Conservation (phyloP, 768 basidiomycete genomes). For the Neoboletus brunneissimus region DNA sequence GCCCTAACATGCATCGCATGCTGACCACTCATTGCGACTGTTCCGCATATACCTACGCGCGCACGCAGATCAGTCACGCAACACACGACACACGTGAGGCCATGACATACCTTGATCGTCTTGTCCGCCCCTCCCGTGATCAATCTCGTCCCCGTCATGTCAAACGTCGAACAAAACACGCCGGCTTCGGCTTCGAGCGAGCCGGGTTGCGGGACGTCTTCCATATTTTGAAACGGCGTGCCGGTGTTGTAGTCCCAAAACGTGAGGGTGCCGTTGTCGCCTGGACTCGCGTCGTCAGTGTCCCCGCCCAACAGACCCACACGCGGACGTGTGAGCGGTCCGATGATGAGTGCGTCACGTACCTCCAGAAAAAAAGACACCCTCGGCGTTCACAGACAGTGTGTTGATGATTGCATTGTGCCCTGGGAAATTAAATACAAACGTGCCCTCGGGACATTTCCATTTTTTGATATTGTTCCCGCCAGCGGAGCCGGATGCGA, state of each 20-base stretch:
- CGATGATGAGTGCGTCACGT: not conserved
- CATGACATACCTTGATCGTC: slow-evolving; percentile 81
- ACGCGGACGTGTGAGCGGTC: not conserved
- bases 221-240: slow-evolving; percentile 89
- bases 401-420: slow-evolving; percentile 99
- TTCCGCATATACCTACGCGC: slow-evolving; percentile 59
- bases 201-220: slow-evolving; percentile 96
- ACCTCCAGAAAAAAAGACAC: slow-evolving; percentile 98
- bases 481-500: slow-evolving; percentile 94
- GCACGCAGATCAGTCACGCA: not conserved
- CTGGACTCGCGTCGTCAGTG: slow-evolving; percentile 36
- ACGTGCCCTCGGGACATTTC: slow-evolving; percentile 95
- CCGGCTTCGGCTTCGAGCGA: slow-evolving; percentile 97
- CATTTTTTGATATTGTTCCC: slow-evolving; percentile 99
- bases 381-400: slow-evolving; percentile 88
- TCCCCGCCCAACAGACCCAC: too few species aligned
- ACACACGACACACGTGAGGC: too few species aligned
- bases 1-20: not conserved
- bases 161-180: slow-evolving; percentile 96
- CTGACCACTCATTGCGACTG: slow-evolving; percentile 46
- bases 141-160: slow-evolving; percentile 88
- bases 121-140: slow-evolving; percentile 98
- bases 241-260: slow-evolving; percentile 91
- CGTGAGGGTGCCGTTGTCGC: slow-evolving; percentile 86
- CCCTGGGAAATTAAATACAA: slow-evolving; percentile 94